These are phyloP conservation scores for Neofusicoccum ribis DNA, from an alignment of 2,329 filamentous ascomycete genomes.

Conservation along the genomic window DNA sequence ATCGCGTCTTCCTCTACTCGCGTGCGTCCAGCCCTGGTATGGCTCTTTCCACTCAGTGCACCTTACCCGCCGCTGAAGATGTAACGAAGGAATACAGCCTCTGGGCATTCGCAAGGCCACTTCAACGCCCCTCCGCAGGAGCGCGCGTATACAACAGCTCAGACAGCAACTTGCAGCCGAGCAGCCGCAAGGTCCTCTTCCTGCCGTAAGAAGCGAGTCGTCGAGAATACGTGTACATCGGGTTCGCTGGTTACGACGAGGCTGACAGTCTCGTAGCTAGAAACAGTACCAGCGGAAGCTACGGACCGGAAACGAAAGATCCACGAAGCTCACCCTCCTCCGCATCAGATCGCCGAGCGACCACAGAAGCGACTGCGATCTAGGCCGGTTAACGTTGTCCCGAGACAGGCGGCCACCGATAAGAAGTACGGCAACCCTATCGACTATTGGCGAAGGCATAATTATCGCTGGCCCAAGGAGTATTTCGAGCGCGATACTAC, in stretches of 20 bases:
- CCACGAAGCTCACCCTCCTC: neutral
- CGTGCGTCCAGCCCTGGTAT: no score
- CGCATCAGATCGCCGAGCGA: neutral
- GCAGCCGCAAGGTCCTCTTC: no score
- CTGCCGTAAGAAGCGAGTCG: no score
- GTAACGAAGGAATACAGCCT: neutral
- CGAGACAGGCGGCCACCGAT: neutral
- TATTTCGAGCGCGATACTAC: neutral
- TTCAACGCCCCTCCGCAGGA: no score
- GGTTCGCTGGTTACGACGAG: conserved; percentile 6
- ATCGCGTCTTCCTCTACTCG: neutral
- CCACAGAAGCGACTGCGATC: neutral
- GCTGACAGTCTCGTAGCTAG: neutral
- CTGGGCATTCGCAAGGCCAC: no score
- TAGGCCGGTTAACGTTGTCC: neutral
- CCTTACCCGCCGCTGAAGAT: neutral
- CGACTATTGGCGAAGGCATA: neutral
- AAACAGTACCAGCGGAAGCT: neutral
- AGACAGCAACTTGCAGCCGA: no score
- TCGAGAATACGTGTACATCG: neutral
- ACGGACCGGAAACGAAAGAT: neutral
- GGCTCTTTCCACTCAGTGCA: neutral
- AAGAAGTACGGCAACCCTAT: neutral
- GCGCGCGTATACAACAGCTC: no score
- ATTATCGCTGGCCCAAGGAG: neutral